Base-by-base conservation (phyloP, 2,329 filamentous ascomycete genomes). In the Trichophaea hybrida region DNA sequence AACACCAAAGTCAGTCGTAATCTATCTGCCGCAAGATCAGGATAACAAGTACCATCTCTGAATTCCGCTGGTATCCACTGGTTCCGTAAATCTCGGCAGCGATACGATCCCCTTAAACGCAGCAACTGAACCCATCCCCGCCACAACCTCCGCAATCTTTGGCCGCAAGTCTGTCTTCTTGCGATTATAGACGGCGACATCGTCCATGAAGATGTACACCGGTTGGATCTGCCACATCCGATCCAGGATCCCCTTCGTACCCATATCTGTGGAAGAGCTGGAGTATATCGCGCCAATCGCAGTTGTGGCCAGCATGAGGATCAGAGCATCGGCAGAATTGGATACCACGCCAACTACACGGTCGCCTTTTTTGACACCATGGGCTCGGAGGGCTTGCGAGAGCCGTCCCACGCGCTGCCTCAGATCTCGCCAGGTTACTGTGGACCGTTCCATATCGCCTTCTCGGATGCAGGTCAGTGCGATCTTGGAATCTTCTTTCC, bases 191-290 rank as follows among this genome's bases (percentile, higher is more conserved):
- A 91, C 73, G 0, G 87, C 79, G 40, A 77, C 81, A 67, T 93
- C 88, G 67, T 94, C 88, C 68, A 91, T 82, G 69, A 94, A 93
- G n/a, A 94, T 76, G 69, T 81, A 86, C 71, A 80, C 83, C 3
- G 88, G 88, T 65, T 83, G 77, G 61, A 93, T 82, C 74, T 93
- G 87, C 53, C 82, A 73, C 32, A 86, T 75, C 37, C 88, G 76
- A 71, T 93, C 86, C 66, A 94, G 68, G 15, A 94, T 79, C 0
- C 87, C 88, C 63, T 83, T 82, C 12, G 84, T 82, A 0, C 88
- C 88, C 83, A 93, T 93, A 71, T 94, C 88, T 0, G 88, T 91
- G 6, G 83, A 86, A 57, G 80, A 84, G 52, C 80, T 85, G 65
- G 81, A 86, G 70, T 93, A 93, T 1, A 94, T 70, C 0, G 77